Percentiles rank a stretch among this genome's conserved stretches.
phyloP scores from a whole-genome alignment of 2,329 filamentous ascomycete genomes.

The Teratosphaeria viscida region DNA sequence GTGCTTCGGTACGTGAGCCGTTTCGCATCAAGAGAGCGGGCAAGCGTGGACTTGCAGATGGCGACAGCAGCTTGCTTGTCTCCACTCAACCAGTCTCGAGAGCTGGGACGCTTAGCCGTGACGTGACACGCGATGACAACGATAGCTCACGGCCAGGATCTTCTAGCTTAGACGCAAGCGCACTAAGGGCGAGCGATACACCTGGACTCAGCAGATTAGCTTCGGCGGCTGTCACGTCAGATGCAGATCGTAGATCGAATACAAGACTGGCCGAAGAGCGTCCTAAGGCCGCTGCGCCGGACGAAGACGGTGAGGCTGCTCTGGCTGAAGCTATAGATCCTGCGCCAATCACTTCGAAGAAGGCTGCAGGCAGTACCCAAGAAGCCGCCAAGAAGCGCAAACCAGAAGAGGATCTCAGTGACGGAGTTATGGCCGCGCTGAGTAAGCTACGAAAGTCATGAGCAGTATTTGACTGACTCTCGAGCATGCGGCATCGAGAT shows the following conservation, averaged over 20 bases:
- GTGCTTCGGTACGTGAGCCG: constrained; percentile 67
- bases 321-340: constrained; percentile 36
- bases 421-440: constrained; percentile 49
- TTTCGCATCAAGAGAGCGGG: constrained; percentile 66
- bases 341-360: constrained; percentile 24
- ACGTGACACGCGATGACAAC: constrained; percentile 16
- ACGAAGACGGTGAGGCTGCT: constrained; percentile 48
- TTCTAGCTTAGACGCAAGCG: neutral
- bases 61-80: constrained; percentile 15
- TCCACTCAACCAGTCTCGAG: constrained; percentile 16
- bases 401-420: constrained; percentile 38
- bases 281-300: constrained; percentile 41
- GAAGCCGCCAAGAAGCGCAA: constrained; percentile 24
- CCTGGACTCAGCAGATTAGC: neutral
- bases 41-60: constrained; percentile 38
- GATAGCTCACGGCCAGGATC: constrained; percentile 2
- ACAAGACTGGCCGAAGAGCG: constrained; percentile 22
- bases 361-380: neutral
- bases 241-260: constrained; percentile 28
- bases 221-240: constrained; percentile 15
- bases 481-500: neutral
- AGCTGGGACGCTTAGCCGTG: constrained; percentile 16
- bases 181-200: neutral
- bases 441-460: constrained; percentile 39
- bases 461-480: neutral